phyloP scores from a whole-genome alignment of 768 basidiomycete genomes.

The Boletus pseudopeckii region DNA sequence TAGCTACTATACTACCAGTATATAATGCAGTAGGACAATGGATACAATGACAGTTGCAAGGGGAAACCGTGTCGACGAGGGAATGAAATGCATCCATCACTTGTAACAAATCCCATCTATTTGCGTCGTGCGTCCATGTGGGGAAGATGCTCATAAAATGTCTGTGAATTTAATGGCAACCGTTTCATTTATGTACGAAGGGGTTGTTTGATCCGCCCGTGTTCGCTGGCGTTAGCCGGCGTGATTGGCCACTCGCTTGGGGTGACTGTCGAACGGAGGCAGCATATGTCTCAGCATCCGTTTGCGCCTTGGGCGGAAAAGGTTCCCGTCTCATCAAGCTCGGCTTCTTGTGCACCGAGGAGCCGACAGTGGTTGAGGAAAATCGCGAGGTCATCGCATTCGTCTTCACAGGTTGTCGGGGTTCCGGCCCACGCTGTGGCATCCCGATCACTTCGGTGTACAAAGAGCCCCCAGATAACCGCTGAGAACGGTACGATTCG shows the following conservation, averaged over 20 bases:
- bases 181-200: slow-evolving; percentile 41
- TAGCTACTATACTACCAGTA: slow-evolving; percentile 15
- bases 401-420: slow-evolving; percentile 66
- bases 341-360: slow-evolving; percentile 32
- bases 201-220: slow-evolving; percentile 54
- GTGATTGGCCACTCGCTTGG: slow-evolving; percentile 33
- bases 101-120: slow-evolving; percentile 17
- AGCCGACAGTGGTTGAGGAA: slow-evolving; percentile 45
- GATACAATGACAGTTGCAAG: slow-evolving; percentile 20
- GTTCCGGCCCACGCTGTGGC: slow-evolving; percentile 58
- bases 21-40: slow-evolving; percentile 15
- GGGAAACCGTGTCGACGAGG: slow-evolving; percentile 5
- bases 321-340: slow-evolving; percentile 29
- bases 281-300: slow-evolving; percentile 63
- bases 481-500: slow-evolving; percentile 27
- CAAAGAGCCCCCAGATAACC: slow-evolving; percentile 49
- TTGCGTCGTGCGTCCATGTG: slow-evolving; percentile 24
- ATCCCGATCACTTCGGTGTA: slow-evolving; percentile 70
- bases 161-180: slow-evolving; percentile 6
- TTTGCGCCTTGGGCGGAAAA: slow-evolving; percentile 31
- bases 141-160: slow-evolving; percentile 10
- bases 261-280: slow-evolving; percentile 41
- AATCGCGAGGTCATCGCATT: slow-evolving; percentile 45
- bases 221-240: slow-evolving; percentile 40
- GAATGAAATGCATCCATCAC: slow-evolving; percentile 3